Percentiles rank a stretch among this genome's conserved stretches.
phyloP scores from a whole-genome alignment of 2,329 filamentous ascomycete species.

The Zasmidium citrigriseum region DNA sequence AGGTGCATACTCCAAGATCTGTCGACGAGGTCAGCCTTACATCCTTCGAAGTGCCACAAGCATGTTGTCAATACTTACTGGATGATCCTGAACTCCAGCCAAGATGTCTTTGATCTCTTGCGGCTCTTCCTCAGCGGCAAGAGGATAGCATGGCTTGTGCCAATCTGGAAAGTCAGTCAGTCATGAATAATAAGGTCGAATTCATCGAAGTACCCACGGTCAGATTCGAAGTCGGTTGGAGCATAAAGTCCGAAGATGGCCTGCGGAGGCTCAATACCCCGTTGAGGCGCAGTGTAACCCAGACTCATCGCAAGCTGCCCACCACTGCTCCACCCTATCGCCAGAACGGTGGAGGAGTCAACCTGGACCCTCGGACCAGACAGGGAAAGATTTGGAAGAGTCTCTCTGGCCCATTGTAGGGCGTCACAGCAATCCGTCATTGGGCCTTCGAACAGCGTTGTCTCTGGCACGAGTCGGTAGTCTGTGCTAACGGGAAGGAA shows the following conservation, averaged over 20 bases:
- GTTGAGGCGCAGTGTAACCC: background rate
- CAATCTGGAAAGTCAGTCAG: background rate
- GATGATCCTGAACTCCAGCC: slow-evolving; percentile 2
- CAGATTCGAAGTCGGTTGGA: slow-evolving; percentile 6
- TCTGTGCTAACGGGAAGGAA: slow-evolving; percentile 13
- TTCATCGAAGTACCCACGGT: background rate
- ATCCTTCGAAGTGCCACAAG: too few relatives aligned
- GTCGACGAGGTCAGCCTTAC: too few relatives aligned
- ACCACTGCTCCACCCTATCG: slow-evolving; percentile 10
- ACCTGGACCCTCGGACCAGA: background rate
- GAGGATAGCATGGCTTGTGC: slow-evolving; percentile 3
- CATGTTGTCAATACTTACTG: background rate
- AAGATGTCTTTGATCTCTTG: slow-evolving; percentile 3
- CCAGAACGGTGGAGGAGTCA: slow-evolving; percentile 1
- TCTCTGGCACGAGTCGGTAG: slow-evolving; percentile 13
- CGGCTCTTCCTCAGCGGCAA: background rate
- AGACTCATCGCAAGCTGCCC: slow-evolving; percentile 10
- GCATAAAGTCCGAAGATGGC: slow-evolving; percentile 10
- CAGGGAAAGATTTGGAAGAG: background rate
- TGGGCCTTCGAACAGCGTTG: slow-evolving; percentile 7
- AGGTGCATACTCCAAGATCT: background rate
- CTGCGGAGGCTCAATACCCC: slow-evolving; percentile 4
- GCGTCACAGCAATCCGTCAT: slow-evolving; percentile 11
- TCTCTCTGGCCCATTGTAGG: slow-evolving; percentile 4
- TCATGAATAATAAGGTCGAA: background rate